Conservation (phyloP, 192 early-diverging fungal genomes). For the Backusella westeae region DNA sequence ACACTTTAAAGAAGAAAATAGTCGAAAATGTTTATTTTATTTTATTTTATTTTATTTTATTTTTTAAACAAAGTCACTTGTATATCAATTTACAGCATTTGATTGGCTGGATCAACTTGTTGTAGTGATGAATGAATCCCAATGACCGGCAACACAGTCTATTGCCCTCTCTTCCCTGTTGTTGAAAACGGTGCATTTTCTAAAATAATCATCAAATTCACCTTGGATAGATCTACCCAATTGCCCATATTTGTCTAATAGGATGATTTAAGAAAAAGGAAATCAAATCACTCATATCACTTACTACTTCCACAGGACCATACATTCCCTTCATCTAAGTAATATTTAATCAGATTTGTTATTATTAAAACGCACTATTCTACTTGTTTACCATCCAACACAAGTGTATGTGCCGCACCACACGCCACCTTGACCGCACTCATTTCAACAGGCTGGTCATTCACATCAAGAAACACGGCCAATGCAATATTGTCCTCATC, state of each 20-base stretch:
- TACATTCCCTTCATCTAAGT: background rate
- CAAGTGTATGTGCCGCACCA: slow-evolving; percentile 14
- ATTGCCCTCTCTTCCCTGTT: background rate
- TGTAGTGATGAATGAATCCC: slow-evolving; percentile 7
- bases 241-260: slow-evolving; percentile 12
- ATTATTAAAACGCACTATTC: background rate
- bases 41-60: background rate
- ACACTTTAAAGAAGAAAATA: background rate
- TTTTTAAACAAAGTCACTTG: background rate
- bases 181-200: background rate
- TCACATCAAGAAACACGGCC: background rate
- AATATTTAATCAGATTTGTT: background rate
- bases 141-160: background rate
- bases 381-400: slow-evolving; percentile 10
- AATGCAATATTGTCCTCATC: background rate
- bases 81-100: too few species aligned
- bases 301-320: slow-evolving; percentile 20
- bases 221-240: background rate
- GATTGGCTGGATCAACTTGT: background rate
- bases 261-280: background rate
- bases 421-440: slow-evolving; percentile 6
- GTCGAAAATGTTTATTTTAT: background rate
- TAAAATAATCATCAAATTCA: background rate
- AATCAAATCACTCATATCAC: background rate
- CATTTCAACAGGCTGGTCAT: background rate